phyloP scores from a whole-genome alignment of 1,284 basidiomycete genomes.

The Melanopsichium pennsylvanicum region DNA sequence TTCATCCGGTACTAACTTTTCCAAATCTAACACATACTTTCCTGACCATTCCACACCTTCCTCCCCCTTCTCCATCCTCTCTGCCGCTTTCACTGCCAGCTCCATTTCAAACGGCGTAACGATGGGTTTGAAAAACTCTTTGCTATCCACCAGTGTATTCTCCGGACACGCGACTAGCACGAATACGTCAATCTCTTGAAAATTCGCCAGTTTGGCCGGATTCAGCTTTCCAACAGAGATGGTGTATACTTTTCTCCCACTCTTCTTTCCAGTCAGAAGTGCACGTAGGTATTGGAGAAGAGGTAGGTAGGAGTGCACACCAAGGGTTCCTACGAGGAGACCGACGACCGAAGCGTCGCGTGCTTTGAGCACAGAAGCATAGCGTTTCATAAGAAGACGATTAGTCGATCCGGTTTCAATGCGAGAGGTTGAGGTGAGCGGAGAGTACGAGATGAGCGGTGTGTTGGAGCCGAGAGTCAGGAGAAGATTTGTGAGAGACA shows the following conservation, averaged over 20 bases:
- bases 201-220: slow-evolving; percentile 94
- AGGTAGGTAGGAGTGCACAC: slow-evolving; percentile 70
- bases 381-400: slow-evolving; percentile 87
- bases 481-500: slow-evolving; percentile 83
- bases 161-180: slow-evolving; percentile 94
- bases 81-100: slow-evolving; percentile 73
- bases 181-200: slow-evolving; percentile 94
- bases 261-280: slow-evolving; percentile 70
- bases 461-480: slow-evolving; percentile 52
- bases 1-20: slow-evolving; percentile 65
- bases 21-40: slow-evolving; percentile 82
- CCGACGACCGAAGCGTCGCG: slow-evolving; percentile 92
- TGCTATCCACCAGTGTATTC: slow-evolving; percentile 83
- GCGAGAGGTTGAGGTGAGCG: slow-evolving; percentile 68
- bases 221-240: slow-evolving; percentile 94
- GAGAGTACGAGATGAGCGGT: slow-evolving; percentile 77
- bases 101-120: slow-evolving; percentile 93
- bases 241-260: slow-evolving; percentile 78
- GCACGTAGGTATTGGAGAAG: slow-evolving; percentile 45
- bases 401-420: slow-evolving; percentile 73
- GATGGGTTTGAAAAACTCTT: slow-evolving; percentile 88
- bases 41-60: slow-evolving; percentile 74
- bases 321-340: slow-evolving; percentile 92
- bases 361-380: slow-evolving; percentile 85
- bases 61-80: slow-evolving; percentile 36